A percentile compares a stretch with the other conserved stretches of the same genome.
These are phyloP conservation scores for Aspergillus baeticus DNA, from an alignment of 495 filamentous ascomycete species.

Conservation along the genomic window DNA sequence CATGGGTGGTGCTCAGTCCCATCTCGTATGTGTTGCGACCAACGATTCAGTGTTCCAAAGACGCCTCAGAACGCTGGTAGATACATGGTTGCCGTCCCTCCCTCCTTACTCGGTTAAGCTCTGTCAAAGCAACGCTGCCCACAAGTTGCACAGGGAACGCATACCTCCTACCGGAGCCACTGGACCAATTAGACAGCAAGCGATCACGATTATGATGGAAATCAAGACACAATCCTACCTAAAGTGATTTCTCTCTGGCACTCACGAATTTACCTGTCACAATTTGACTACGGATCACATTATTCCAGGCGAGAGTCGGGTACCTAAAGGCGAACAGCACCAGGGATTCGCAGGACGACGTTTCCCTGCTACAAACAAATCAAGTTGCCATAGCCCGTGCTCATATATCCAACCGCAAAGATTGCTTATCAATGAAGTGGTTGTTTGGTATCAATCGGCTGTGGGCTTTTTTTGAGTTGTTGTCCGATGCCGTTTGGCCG, in stretches of 20 bases:
- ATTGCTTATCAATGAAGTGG: not conserved
- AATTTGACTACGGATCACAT: not conserved
- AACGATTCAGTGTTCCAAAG: not conserved
- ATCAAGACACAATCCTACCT: not conserved
- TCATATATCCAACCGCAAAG: no score
- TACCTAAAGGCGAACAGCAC: not conserved
- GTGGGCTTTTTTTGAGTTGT: not conserved
- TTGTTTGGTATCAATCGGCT: not conserved
- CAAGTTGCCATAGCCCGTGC: no score
- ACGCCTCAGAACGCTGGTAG: not conserved
- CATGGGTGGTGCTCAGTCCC: not conserved
- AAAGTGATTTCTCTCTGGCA: not conserved
- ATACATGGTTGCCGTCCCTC: conserved; percentile 6
- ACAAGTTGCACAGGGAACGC: conserved; percentile 3
- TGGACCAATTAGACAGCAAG: not conserved
- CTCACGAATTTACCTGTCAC: conserved; percentile 5
- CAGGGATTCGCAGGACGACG: not conserved
- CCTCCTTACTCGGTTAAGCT: conserved; percentile 18
- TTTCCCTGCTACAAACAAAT: not conserved
- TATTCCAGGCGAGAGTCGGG: not conserved
- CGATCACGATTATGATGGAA: not conserved
- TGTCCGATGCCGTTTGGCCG: not conserved
- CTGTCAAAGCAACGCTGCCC: conserved; percentile 1
- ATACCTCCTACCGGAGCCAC: not conserved
- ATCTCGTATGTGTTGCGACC: conserved; percentile 3